Evolutionary conservation across 2,329 filamentous ascomycete genomes (phyloP), one percentile per base, ranked within the genome.

Genomic region (Aotearoamyces nothofagi): DNA sequence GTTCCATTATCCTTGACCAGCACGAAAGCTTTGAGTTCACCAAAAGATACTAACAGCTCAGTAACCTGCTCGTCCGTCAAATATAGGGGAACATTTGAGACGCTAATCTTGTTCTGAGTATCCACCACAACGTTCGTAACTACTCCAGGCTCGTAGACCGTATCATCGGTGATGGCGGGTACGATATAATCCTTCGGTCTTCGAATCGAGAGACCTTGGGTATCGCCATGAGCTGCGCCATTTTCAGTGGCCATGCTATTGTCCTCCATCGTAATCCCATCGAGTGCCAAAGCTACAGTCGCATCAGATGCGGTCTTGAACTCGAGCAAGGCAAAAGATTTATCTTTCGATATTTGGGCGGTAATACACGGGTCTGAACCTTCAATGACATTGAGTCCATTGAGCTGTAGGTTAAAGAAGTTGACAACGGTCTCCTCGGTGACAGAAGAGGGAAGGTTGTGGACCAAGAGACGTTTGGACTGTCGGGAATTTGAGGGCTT

Each of bases 121-220:
- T 99, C 90, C 7, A 84, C 72, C 10, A 98, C 90, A 12, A 81
- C 60, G 37, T 67, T 78, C 2, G 83, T 80, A 20, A 94, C 66
- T 2, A 80, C 69, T 4, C 81, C 81, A 20, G 78, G 74, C 45
- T 86, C 73, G 43, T 78, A 77, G 22, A 76, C 66, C 24, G 70
- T 66, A 15, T 84, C 77, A 26, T 86, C 79, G 2, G 69, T 69
- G 17, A 79, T 63, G 9, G 79, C 75, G 7, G 87, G 87, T 30
- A 92, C 84, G 43, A 96, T 93, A 54, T 96, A 98, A 53, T 98
- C 90, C 57, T 92, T 94, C 23, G 92, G 92, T 25, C 90, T 72
- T 38, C 75, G 74, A 42, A 96, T 83, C 19, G 73, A 65, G 22
- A 96, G 62, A 5, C 78, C 78, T 26, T 57, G 50, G 2, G 51